Percentiles rank a stretch among this genome's conserved stretches.
Evolutionary conservation across 2,329 filamentous ascomycete genomes (phyloP).

Genomic region (Torrubiella hemipterigena): DNA sequence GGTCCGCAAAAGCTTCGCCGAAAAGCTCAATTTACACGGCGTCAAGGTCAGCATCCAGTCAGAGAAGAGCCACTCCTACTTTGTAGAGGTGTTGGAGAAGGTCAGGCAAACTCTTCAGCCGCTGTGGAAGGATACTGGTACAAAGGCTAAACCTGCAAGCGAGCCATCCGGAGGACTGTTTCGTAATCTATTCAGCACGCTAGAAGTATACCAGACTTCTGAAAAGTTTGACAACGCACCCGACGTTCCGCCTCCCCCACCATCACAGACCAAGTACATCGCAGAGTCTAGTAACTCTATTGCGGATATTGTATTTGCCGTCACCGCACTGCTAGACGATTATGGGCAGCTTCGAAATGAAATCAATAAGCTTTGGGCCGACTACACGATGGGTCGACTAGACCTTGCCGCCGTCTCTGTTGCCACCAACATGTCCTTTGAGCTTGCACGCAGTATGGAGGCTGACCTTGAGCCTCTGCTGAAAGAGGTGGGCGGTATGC

Average conservation of each 20-base stretch:
- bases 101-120: slow-evolving; percentile 9
- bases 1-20: slow-evolving; percentile 8
- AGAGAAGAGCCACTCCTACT: slow-evolving; percentile 8
- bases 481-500: slow-evolving; percentile 2
- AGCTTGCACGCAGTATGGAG: slow-evolving; percentile 11
- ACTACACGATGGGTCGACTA: not conserved
- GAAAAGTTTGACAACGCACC: slow-evolving; percentile 9
- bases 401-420: slow-evolving; percentile 11
- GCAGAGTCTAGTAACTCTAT: slow-evolving; percentile 7
- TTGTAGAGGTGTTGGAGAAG: slow-evolving; percentile 11
- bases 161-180: not conserved
- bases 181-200: slow-evolving; percentile 7
- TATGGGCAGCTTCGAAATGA: slow-evolving; percentile 4
- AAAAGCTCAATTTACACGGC: slow-evolving; percentile 3
- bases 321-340: slow-evolving; percentile 7
- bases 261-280: too few relatives aligned
- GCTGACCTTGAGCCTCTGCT: slow-evolving; percentile 32
- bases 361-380: slow-evolving; percentile 8
- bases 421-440: slow-evolving; percentile 11
- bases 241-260: slow-evolving; percentile 1
- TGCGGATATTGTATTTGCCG: slow-evolving; percentile 7
- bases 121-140: slow-evolving; percentile 2
- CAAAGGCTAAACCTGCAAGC: not conserved
- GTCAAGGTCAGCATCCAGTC: not conserved
- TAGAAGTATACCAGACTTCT: slow-evolving; percentile 9